Percentiles rank a stretch among this genome's conserved stretches.
Evolutionary conservation across 139 green algal species (phyloP).

Genomic region (Zygnema circumcarinatum): DNA sequence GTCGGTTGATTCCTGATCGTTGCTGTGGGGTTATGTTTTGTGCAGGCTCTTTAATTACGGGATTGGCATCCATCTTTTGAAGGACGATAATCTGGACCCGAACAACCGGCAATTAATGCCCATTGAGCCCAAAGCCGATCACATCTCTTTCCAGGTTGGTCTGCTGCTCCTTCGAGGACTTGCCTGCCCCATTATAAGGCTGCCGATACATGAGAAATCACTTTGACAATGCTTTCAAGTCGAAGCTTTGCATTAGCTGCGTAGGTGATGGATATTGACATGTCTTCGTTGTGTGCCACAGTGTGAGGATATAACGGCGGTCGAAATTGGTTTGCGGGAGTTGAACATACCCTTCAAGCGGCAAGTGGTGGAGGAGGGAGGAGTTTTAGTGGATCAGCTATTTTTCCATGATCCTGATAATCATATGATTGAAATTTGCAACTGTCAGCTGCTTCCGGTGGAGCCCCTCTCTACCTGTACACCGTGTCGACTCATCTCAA

Average conservation of each 20-base stretch:
- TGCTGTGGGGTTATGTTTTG: slow-evolving; percentile 3
- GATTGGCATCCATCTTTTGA: slow-evolving; percentile 78
- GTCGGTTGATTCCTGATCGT: no score
- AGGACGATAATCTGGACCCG: slow-evolving; percentile 50
- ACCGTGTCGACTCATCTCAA: background rate
- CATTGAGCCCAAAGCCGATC: slow-evolving; percentile 75
- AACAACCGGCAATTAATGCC: background rate
- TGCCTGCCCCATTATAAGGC: no score
- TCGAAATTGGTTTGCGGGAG: slow-evolving; percentile 57
- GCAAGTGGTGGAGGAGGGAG: slow-evolving; percentile 42
- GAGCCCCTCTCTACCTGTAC: slow-evolving; percentile 26
- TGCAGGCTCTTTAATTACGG: slow-evolving; percentile 74
- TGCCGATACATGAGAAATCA: no score
- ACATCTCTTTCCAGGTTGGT: slow-evolving; percentile 76
- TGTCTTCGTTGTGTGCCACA: no score
- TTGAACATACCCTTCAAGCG: slow-evolving; percentile 56
- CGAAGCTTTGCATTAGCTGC: no score
- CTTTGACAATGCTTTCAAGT: no score
- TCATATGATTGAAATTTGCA: slow-evolving; percentile 67
- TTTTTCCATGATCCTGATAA: slow-evolving; percentile 66
- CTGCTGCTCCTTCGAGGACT: no score
- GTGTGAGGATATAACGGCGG: slow-evolving; percentile 61
- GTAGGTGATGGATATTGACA: no score
- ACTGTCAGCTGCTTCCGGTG: slow-evolving; percentile 59
- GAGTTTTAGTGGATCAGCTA: slow-evolving; percentile 60